phyloP scores from a whole-genome alignment of 1,284 basidiomycete genomes.

The Ustilago sp. region DNA sequence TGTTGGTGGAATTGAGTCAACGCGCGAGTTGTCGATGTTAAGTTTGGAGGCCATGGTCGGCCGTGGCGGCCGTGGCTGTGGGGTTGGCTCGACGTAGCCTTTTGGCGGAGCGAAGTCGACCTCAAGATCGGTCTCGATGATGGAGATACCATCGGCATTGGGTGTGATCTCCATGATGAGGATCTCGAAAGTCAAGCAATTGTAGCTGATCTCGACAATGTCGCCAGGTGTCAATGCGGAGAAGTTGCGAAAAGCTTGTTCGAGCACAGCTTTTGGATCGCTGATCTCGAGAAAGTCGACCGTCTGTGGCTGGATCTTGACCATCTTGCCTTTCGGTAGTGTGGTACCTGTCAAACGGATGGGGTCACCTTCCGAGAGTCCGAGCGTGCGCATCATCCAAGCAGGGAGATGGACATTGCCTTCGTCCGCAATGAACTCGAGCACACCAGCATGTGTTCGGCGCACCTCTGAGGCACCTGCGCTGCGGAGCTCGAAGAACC shows the following conservation, averaged over 20 bases:
- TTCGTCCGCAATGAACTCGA: slow-evolving; percentile 98
- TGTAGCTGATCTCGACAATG: slow-evolving; percentile 72
- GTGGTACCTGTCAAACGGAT: slow-evolving; percentile 89
- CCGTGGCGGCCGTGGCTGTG: slow-evolving; percentile 80
- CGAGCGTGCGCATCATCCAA: slow-evolving; percentile 99
- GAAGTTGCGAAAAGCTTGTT: slow-evolving; percentile 94
- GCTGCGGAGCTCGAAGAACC: slow-evolving; percentile 95
- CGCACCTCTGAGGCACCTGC: slow-evolving; percentile 71
- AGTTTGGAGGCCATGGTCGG: slow-evolving; percentile 97
- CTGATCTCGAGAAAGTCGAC: slow-evolving; percentile 89
- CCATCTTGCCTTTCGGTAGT: slow-evolving; percentile 91
- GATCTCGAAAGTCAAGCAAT: slow-evolving; percentile 89
- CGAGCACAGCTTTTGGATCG: slow-evolving; percentile 96
- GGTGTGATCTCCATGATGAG: slow-evolving; percentile 94
- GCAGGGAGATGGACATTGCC: slow-evolving; percentile 94
- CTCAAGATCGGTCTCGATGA: slow-evolving; percentile 96
- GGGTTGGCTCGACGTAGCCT: slow-evolving; percentile 86
- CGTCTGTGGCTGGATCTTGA: slow-evolving; percentile 96
- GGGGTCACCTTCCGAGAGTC: slow-evolving; percentile 92
- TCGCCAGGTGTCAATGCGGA: slow-evolving; percentile 73
- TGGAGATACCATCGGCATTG: slow-evolving; percentile 80
- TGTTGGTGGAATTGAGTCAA: slow-evolving; percentile 67
- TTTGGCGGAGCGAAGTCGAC: slow-evolving; percentile 76
- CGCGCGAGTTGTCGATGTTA: slow-evolving; percentile 79
- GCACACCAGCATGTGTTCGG: slow-evolving; percentile 90